These are phyloP conservation scores for Eucalyptus cloeziana DNA, from an alignment of 345 rosid genomes.

Conservation along the genomic window DNA sequence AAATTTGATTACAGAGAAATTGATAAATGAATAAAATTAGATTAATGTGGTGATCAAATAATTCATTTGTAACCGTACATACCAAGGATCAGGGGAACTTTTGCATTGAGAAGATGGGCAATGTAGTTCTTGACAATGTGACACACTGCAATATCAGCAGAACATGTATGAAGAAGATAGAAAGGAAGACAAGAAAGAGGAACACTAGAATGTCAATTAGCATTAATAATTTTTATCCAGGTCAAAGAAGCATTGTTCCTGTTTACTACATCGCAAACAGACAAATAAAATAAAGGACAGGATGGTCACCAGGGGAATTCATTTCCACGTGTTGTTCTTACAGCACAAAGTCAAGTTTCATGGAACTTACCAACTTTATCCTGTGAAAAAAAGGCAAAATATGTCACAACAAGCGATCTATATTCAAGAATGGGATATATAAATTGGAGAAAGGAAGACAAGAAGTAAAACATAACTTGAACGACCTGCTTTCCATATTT, in stretches of 20 bases:
- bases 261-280: background rate
- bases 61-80: background rate
- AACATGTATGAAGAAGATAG: background rate
- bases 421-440: background rate
- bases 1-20: background rate
- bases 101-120: slow-evolving; percentile 50
- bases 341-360: background rate
- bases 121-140: slow-evolving; percentile 92
- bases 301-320: slow-evolving; percentile 6
- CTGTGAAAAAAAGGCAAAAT: slow-evolving; percentile 28
- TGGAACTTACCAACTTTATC: slow-evolving; percentile 92
- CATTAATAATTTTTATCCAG: background rate
- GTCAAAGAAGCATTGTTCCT: background rate
- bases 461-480: background rate
- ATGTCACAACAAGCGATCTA: background rate
- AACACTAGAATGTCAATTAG: background rate
- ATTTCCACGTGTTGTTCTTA: slow-evolving; percentile 4
- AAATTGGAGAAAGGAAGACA: background rate
- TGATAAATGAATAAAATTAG: background rate
- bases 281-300: background rate
- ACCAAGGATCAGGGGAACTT: slow-evolving; percentile 91
- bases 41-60: background rate
- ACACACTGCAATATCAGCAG: slow-evolving; percentile 30
- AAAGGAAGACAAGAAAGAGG: background rate
- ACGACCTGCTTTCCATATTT: background rate